Base-by-base conservation (phyloP, 257 asterid genomes). In the Salvia splendens region DNA sequence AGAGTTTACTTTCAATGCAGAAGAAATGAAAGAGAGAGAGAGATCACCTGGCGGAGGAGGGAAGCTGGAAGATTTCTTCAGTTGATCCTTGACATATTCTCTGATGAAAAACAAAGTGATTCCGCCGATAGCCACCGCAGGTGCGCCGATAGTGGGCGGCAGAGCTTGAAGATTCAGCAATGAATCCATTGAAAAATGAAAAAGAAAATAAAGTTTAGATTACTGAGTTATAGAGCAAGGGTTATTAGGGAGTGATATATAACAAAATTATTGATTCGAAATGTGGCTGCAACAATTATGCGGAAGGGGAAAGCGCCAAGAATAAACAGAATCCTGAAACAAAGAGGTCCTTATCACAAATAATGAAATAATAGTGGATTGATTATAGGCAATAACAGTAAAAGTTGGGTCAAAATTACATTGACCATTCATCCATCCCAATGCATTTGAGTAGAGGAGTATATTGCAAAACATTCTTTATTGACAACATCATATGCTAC, bases 101-200 rank as follows among this genome's bases (percentile, higher is more conserved):
- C 71, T 83, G 48, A 87, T 36, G 33, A 87, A 76, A 82, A 76
- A 82, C 50, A 83, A 53, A 4, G 92, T 75, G 59, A 92, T 57
- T 58, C 87, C 91, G 59, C 86, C 89, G 41, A 87, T 67, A 16
- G 85, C 89, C 60, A 87, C 84, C 35, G 75, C 95, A 6, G 84
- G 87, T 15, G 81, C 89, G 43, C 88, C 88, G 35, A 85, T 59
- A 3, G 82, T 84, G 69, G 83, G 16, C 3, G 85, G 83, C 56
- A 86, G 60, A 41, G 78, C 74, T 79, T 81, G 87, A 67, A 80
- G 63, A 69, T 70, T 71, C 72, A 85, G 56, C 58, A 86, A 61
- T 6, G 69, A 60, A 41, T 84, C 90, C 95, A 85, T 85, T 54
- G 30, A 10, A 42, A 35, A n/a, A 36, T 0, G 36, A 15, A 12